phyloP scores from a whole-genome alignment of 192 early-diverging fungal genomes.

The Haplosporangium gracile region DNA sequence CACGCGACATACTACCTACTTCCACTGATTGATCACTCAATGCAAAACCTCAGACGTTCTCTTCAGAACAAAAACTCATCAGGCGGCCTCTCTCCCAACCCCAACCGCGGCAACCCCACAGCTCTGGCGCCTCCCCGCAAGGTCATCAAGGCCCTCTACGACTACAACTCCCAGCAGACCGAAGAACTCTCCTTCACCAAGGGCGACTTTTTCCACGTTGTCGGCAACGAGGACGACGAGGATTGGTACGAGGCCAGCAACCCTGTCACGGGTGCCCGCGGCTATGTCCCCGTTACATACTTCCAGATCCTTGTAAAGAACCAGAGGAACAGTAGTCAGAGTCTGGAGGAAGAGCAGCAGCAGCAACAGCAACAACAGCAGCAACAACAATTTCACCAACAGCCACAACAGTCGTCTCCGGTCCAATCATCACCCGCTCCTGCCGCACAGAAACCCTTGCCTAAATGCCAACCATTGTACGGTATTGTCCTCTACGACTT shows the following conservation, averaged over 20 bases:
- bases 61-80: conserved; percentile 48
- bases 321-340: conserved; percentile 57
- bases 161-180: conserved; percentile 71
- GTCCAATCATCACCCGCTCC: conserved; percentile 42
- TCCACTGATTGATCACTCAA: background rate
- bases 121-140: conserved; percentile 70
- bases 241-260: conserved; percentile 83
- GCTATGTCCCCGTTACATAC: conserved; percentile 77
- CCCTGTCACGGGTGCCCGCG: conserved; percentile 76
- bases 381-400: background rate
- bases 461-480: conserved; percentile 68
- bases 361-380: conserved; percentile 21
- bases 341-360: conserved; percentile 47
- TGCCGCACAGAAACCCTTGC: conserved; percentile 54
- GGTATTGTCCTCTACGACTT: conserved; percentile 84
- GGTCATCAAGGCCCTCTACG: conserved; percentile 79
- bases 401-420: background rate
- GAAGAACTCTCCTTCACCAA: conserved; percentile 79
- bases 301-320: conserved; percentile 80
- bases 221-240: conserved; percentile 76
- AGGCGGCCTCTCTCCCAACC: conserved; percentile 33
- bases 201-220: conserved; percentile 84
- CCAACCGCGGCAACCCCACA: conserved; percentile 21
- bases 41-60: conserved; percentile 53
- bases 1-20: background rate